Evolutionary conservation across 2,329 filamentous ascomycete genomes (phyloP), one percentile per base, ranked within the genome.

Genomic region (Penicillium fuscoglaucum): DNA sequence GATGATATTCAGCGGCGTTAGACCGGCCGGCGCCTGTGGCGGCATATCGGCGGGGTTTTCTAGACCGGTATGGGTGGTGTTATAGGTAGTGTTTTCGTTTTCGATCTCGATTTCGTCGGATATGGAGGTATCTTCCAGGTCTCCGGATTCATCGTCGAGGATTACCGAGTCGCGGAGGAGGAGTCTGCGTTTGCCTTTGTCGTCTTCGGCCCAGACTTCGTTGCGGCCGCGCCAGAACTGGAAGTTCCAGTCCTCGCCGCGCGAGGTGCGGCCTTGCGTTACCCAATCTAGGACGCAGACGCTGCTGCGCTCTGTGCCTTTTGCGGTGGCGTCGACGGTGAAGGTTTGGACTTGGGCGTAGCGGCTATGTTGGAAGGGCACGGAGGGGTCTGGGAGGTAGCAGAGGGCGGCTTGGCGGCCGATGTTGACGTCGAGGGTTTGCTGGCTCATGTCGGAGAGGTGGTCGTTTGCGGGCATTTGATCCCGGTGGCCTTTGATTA

Each of bases 261-360:
- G 85, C 5, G 95, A 93, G 5, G 83, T 85, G 19, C 95, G 86
- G 8, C 95, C 95, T 70, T 93, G 90, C 2, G 88, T 96, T 7
- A 98, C 92, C 95, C 95, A 99, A 74, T 99, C 95, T 46, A 96
- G 79, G 2, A 96, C 82, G 70, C 92, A 96, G 15, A 98, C 77
- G 41, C 88, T 66, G 81, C 84, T 74, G 10, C 73, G 66, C 35
- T 70, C 53, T 77, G 55, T 64, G 59, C 63, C 68, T 56, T 61
- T 69, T 6, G 79, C 76, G 8, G 70, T 74, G 57, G 68, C 74
- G 50, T 79, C 79, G 51, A 88, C 75, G 37, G 83, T 83, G 74
- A 97, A 97, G 21, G 86, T 83, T 74, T 98, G 95, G 17, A 80
- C 83, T 76, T 98, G 95, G 66, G 89, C 85, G 75, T 96, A 98